Evolutionary conservation across 345 rosid species (phyloP).

Genomic region (Mallotus nudiflorus): DNA sequence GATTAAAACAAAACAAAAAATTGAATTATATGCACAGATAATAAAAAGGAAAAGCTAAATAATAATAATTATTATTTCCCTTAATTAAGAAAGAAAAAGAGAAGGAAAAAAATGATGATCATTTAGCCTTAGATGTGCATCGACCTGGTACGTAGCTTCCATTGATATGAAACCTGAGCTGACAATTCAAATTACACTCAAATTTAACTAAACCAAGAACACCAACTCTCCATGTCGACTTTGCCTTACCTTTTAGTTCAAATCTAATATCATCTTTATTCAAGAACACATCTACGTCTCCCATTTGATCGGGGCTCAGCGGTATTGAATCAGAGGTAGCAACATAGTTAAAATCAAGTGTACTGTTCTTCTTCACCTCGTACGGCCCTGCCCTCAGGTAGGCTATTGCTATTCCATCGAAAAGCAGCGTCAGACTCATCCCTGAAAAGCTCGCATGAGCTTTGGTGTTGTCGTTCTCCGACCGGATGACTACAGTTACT

Average conservation of each 20-base stretch:
- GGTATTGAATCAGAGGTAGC: constrained; percentile 68
- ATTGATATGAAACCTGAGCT: constrained; percentile 55
- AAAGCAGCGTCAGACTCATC: constrained; percentile 39
- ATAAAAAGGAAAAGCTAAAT: neutral
- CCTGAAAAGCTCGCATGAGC: constrained; percentile 65
- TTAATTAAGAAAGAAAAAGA: too few relatives aligned
- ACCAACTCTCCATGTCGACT: constrained; percentile 72
- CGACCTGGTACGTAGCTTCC: constrained; percentile 34
- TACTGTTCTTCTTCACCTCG: constrained; percentile 59
- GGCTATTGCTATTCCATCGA: constrained; percentile 50
- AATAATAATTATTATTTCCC: too few relatives aligned
- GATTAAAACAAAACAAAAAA: neutral
- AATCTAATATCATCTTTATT: constrained; percentile 53
- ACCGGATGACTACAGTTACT: constrained; percentile 47
- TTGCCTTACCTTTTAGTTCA: constrained; percentile 57
- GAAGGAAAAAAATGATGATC: neutral
- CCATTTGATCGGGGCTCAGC: constrained; percentile 42
- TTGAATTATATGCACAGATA: neutral
- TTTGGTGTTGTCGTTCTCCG: constrained; percentile 64
- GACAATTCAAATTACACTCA: constrained; percentile 53
- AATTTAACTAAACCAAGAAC: constrained; percentile 61
- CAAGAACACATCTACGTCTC: constrained; percentile 38
- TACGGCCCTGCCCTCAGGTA: constrained; percentile 42
- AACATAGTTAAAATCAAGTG: constrained; percentile 39
- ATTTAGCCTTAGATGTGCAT: constrained; percentile 71